These are phyloP conservation scores for Globisporangium sylvaticum DNA, from an alignment of 352 stramenopile genomes.

Conservation along the genomic window DNA sequence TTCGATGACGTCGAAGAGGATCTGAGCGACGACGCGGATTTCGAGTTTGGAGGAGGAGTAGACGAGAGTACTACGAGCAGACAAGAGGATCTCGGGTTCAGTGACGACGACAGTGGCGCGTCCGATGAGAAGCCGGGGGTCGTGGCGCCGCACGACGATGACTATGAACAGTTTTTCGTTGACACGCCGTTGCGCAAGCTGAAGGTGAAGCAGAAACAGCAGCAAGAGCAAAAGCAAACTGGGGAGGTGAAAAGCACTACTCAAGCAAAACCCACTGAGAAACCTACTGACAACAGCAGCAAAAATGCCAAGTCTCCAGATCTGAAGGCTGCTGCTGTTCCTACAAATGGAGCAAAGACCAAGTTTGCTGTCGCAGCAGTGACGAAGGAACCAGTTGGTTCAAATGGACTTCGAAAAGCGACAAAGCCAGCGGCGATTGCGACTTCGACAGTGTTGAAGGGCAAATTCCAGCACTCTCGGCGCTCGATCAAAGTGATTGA, in stretches of 20 bases:
- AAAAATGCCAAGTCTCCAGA: slow-evolving; percentile 1
- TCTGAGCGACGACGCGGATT: slow-evolving; percentile 6
- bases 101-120: slow-evolving; percentile 35
- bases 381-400: slow-evolving; percentile 19
- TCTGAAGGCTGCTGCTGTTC: not conserved
- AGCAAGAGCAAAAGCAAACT: slow-evolving; percentile 1
- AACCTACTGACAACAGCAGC: not conserved
- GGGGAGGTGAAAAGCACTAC: not conserved
- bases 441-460: slow-evolving; percentile 34
- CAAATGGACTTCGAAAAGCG: slow-evolving; percentile 40
- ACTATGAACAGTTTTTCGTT: slow-evolving; percentile 18
- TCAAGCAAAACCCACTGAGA: not conserved
- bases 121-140: slow-evolving; percentile 9
- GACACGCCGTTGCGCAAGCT: slow-evolving; percentile 12
- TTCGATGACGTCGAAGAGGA: slow-evolving; percentile 12
- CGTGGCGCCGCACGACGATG: slow-evolving; percentile 10
- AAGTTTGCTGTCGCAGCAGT: not conserved
- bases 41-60: not conserved
- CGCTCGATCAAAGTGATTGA: slow-evolving; percentile 45
- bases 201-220: slow-evolving; percentile 14
- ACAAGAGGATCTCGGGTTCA: slow-evolving; percentile 15
- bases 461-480: slow-evolving; percentile 30
- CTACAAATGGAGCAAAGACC: slow-evolving; percentile 4
- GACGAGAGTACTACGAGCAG: not conserved
- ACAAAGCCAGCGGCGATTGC: slow-evolving; percentile 21